A percentile compares a stretch with the other conserved stretches of the same genome.
Evolutionary conservation across 2,329 filamentous ascomycete species (phyloP).

Genomic region (Trichophyton verrucosum): DNA sequence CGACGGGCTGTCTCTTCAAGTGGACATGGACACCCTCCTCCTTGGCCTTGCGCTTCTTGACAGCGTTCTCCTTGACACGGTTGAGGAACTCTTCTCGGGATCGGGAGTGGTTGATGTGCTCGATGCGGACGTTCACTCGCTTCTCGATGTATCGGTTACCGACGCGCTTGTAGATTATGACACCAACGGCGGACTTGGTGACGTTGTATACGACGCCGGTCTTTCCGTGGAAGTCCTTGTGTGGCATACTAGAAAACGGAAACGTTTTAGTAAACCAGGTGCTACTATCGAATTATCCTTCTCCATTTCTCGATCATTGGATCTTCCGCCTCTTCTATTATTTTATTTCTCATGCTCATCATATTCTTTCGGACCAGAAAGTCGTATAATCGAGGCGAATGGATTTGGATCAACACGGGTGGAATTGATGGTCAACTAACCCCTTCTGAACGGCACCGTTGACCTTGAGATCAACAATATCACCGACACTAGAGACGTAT

Average conservation of each 20-base stretch:
- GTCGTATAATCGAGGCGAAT: background rate
- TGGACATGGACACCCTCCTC: constrained; percentile 72
- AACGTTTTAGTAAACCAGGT: background rate
- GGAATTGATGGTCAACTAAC: constrained; percentile 43
- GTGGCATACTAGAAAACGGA: constrained; percentile 60
- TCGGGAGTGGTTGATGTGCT: constrained; percentile 90
- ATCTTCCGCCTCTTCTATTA: background rate
- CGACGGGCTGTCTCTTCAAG: constrained; percentile 79
- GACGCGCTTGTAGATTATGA: constrained; percentile 99
- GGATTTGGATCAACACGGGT: background rate
- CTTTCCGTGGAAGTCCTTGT: constrained; percentile 99
- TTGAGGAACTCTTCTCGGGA: constrained; percentile 93
- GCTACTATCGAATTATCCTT: background rate
- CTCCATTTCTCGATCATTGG: background rate
- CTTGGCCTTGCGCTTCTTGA: constrained; percentile 87
- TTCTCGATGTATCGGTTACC: constrained; percentile 99
- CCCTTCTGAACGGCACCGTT: constrained; percentile 98
- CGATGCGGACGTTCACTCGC: constrained; percentile 97
- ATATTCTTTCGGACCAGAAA: background rate
- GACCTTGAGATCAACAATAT: constrained; percentile 97
- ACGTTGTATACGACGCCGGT: constrained; percentile 98
- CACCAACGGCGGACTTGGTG: constrained; percentile 90
- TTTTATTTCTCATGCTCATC: background rate
- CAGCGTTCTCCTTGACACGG: constrained; percentile 93
- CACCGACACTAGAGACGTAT: constrained; percentile 58